phyloP scores from a whole-genome alignment of 441 rosid species.

The Gossypium schwendimanii region DNA sequence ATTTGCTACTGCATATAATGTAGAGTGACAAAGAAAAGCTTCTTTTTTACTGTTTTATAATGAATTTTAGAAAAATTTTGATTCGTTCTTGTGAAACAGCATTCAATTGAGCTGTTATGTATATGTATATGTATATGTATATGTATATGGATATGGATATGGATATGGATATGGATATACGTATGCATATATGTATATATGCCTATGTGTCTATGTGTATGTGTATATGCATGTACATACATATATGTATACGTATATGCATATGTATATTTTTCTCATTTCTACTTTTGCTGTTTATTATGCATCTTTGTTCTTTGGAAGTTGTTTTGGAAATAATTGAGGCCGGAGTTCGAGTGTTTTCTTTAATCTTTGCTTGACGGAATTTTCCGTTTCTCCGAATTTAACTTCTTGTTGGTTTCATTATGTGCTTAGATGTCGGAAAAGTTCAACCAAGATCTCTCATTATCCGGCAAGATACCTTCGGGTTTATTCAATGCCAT shows the following conservation, averaged over 20 bases:
- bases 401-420: not conserved
- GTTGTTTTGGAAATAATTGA: not conserved
- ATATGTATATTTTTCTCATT: not conserved
- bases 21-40: no score
- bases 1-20: no score
- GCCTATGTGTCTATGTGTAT: not conserved
- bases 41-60: not conserved
- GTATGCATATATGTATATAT: no score
- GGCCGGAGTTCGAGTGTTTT: not conserved
- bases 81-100: not conserved
- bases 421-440: conserved; percentile 70
- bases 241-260: not conserved
- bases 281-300: not conserved
- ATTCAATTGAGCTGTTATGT: not conserved
- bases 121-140: not conserved
- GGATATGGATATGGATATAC: not conserved
- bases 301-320: not conserved
- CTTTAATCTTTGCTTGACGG: conserved; percentile 1
- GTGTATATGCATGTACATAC: not conserved
- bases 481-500: conserved; percentile 67
- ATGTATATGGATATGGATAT: not conserved
- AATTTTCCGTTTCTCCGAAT: not conserved
- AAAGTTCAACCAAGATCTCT: conserved; percentile 70
- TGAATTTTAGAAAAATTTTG: not conserved
- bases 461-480: conserved; percentile 76